Evolutionary conservation across 805 yeast genomes (phyloP).

Genomic region (Ogataea philodendri): DNA sequence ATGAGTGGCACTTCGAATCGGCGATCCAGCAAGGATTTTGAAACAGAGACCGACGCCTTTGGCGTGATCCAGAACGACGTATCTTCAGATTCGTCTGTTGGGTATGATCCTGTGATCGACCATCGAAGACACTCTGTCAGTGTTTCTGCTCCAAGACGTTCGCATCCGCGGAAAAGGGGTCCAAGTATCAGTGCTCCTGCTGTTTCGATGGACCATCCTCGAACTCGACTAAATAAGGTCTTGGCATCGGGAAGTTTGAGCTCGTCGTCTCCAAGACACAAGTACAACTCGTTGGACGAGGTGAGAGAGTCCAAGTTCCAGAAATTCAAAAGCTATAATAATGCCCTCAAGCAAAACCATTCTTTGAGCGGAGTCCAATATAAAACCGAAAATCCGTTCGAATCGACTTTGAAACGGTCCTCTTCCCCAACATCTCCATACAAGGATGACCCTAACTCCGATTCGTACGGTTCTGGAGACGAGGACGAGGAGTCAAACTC

Average conservation of each 20-base stretch:
- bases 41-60: constrained; percentile 30
- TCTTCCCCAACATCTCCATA: too few relatives aligned
- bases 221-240: constrained; percentile 6
- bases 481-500: constrained; percentile 25
- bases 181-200: constrained; percentile 11
- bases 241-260: constrained; percentile 2
- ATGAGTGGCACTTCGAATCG: constrained; percentile 10
- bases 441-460: too few relatives aligned
- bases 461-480: constrained; percentile 10
- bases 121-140: constrained; percentile 20
- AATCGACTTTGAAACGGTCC: too few relatives aligned
- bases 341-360: constrained; percentile 12
- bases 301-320: constrained; percentile 5
- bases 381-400: constrained; percentile 7
- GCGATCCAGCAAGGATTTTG: constrained; percentile 15
- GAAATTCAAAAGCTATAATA: constrained; percentile 5
- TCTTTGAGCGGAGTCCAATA: constrained; percentile 8
- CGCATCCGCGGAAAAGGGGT: constrained; percentile 2
- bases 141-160: background rate
- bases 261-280: background rate
- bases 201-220: constrained; percentile 4
- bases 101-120: constrained; percentile 27
- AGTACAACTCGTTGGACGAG: constrained; percentile 7
- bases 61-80: constrained; percentile 30
- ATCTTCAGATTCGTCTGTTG: constrained; percentile 20